Evolutionary conservation across 768 basidiomycete genomes (phyloP).

Genomic region (Panaeolus papilionaceus): DNA sequence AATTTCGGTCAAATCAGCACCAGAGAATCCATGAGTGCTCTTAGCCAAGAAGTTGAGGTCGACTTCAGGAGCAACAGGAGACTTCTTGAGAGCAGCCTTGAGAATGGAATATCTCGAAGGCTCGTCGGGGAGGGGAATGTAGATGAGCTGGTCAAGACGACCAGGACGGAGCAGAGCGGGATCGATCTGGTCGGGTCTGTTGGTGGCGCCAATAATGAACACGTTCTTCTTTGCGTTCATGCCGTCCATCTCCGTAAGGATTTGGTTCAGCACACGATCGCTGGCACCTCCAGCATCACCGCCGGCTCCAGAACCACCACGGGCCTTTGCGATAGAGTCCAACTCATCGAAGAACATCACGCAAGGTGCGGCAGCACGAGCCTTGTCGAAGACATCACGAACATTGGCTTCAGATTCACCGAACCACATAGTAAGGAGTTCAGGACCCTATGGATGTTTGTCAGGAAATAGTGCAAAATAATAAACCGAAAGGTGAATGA

Average conservation of each 20-base stretch:
- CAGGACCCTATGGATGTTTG: conserved; percentile 71
- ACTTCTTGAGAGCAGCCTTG: conserved; percentile 89
- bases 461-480: background rate
- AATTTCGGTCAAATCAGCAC: conserved; percentile 99
- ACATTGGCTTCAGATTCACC: conserved; percentile 99
- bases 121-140: conserved; percentile 98
- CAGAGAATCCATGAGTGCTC: conserved; percentile 96
- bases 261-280: conserved; percentile 97
- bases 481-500: conserved; percentile 4
- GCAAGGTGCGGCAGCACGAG: conserved; percentile 97
- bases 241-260: conserved; percentile 98
- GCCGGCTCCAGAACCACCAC: conserved; percentile 79
- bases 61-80: conserved; percentile 83
- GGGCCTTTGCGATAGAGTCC: conserved; percentile 98
- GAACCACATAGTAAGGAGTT: conserved; percentile 99
- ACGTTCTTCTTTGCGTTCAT: conserved; percentile 99
- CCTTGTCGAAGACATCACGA: conserved; percentile 99
- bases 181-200: conserved; percentile 96
- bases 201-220: conserved; percentile 98
- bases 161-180: conserved; percentile 93
- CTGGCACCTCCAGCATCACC: conserved; percentile 97
- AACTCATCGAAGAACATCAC: conserved; percentile 99
- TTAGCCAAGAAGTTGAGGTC: conserved; percentile 88
- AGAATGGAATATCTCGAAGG: conserved; percentile 90
- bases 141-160: conserved; percentile 98